A percentile compares a stretch with the other conserved stretches of the same genome.
Conservation (phyloP, 73 alveolate genomes). For the Paramecium biaurelia region DNA sequence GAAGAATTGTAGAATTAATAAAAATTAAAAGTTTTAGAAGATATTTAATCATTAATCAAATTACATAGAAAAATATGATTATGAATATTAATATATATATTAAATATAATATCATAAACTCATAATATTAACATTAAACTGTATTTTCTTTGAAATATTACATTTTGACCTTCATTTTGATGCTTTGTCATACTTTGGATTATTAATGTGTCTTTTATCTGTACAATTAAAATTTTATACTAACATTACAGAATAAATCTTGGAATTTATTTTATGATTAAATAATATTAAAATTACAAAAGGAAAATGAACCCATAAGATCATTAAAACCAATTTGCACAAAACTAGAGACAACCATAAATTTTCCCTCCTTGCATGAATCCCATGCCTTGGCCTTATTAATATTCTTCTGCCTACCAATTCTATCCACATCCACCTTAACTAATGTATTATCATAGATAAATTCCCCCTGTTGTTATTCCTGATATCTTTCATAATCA, state of each 20-base stretch:
- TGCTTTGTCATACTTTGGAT: background rate
- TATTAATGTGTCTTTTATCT: background rate
- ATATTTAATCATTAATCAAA: constrained; percentile 21
- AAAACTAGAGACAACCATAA: background rate
- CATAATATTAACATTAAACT: background rate
- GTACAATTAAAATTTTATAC: background rate
- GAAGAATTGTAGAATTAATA: background rate
- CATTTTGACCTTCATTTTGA: background rate
- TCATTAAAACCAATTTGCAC: background rate
- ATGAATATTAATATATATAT: background rate
- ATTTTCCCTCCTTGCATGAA: background rate
- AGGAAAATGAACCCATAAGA: background rate
- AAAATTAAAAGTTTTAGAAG: constrained; percentile 46
- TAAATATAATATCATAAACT: background rate
- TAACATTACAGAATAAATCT: background rate
- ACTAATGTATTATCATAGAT: background rate
- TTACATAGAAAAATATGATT: constrained; percentile 30
- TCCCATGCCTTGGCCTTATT: background rate
- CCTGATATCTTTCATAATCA: background rate
- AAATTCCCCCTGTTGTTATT: background rate
- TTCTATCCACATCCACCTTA: background rate
- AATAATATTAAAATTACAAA: background rate
- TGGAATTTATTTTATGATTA: background rate
- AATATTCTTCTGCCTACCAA: background rate
- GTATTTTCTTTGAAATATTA: background rate